phyloP scores from a whole-genome alignment of 345 rosid genomes.

The Brassica incana region DNA sequence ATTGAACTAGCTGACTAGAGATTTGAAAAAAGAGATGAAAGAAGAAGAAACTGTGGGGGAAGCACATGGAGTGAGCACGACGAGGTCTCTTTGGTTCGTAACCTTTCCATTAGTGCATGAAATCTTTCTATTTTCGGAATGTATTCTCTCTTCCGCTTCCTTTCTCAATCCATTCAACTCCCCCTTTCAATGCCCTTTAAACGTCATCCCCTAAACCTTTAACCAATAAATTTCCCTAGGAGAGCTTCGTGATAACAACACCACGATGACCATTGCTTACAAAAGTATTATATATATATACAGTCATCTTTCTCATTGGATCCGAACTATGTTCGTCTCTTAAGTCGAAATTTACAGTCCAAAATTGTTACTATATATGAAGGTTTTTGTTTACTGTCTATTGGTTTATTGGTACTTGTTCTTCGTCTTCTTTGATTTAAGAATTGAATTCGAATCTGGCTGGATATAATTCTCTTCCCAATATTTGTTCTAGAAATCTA shows the following conservation, averaged over 20 bases:
- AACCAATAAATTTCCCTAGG: neutral
- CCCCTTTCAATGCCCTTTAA: slow-evolving; percentile 21
- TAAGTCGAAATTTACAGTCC: neutral
- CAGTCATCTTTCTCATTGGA: slow-evolving; percentile 28
- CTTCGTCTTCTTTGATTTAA: slow-evolving; percentile 1
- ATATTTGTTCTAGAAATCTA: neutral
- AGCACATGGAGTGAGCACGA: slow-evolving; percentile 60
- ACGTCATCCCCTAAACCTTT: neutral
- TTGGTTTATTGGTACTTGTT: slow-evolving; percentile 32
- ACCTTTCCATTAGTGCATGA: slow-evolving; percentile 22
- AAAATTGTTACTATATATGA: slow-evolving; percentile 4
- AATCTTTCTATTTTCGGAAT: slow-evolving; percentile 58
- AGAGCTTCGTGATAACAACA: too few relatives aligned
- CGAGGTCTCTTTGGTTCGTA: slow-evolving; percentile 51
- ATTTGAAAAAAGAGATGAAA: neutral
- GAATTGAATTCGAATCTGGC: neutral
- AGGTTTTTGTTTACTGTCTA: slow-evolving; percentile 15
- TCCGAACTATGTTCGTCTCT: slow-evolving; percentile 20
- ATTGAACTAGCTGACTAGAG: neutral
- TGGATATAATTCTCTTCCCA: neutral
- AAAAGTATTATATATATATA: neutral
- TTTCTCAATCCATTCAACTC: slow-evolving; percentile 31
- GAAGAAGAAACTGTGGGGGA: slow-evolving; percentile 5
- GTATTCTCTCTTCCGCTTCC: slow-evolving; percentile 34
- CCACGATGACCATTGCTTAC: neutral